A percentile compares a stretch with the other conserved stretches of the same genome.
Conservation (phyloP, 78 protist genomes). For the Dictyostelium purpureum region DNA sequence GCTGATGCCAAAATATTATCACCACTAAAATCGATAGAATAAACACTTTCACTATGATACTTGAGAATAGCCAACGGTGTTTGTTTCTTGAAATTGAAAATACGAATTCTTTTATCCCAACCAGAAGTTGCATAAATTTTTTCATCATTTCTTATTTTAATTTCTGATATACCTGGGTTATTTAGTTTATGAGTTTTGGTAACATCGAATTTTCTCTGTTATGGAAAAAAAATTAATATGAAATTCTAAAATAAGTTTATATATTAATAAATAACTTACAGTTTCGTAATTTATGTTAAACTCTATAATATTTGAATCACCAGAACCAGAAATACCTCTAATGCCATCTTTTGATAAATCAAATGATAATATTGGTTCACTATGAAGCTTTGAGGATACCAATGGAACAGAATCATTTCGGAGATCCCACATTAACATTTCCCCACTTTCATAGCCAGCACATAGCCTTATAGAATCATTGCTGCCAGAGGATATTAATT, state of each 20-base stretch:
- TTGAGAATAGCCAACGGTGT: constrained; percentile 55
- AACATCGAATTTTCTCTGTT: constrained; percentile 16
- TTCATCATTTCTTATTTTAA: constrained; percentile 51
- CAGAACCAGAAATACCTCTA: constrained; percentile 56
- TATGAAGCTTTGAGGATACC: background rate
- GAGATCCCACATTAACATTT: constrained; percentile 42
- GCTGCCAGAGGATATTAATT: background rate
- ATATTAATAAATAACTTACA: background rate
- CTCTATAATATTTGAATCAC: constrained; percentile 12
- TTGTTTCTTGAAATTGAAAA: constrained; percentile 50
- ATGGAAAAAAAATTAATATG: background rate
- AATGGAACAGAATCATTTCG: background rate
- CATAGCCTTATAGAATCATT: constrained; percentile 3
- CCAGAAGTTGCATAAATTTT: constrained; percentile 67
- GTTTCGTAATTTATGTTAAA: constrained; percentile 25
- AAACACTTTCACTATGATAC: constrained; percentile 65
- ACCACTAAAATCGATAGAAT: constrained; percentile 34
- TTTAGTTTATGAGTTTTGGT: constrained; percentile 28
- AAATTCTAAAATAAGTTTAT: background rate
- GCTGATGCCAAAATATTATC: constrained; percentile 61
- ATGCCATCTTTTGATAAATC: background rate
- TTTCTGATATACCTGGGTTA: constrained; percentile 35
- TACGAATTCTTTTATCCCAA: constrained; percentile 65
- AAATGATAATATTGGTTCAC: constrained; percentile 61
- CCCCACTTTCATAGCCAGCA: constrained; percentile 62